Evolutionary conservation across 805 yeast species (phyloP).

Genomic region (Yarrowia sp.): DNA sequence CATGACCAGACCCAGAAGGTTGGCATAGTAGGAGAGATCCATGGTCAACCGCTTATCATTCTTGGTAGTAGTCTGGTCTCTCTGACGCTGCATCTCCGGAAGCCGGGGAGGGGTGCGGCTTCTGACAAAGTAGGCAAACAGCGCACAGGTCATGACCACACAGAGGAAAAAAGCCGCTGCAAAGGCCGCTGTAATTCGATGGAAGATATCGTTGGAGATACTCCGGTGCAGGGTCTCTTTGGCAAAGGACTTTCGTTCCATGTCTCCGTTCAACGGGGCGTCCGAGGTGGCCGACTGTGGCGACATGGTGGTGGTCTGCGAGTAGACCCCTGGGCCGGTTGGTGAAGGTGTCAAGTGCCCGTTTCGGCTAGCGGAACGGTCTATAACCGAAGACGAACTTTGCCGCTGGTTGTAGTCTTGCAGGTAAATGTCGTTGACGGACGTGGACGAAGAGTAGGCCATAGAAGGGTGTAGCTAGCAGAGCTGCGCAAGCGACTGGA

Average conservation of each 20-base stretch:
- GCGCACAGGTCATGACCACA: slow-evolving; percentile 24
- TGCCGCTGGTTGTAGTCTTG: slow-evolving; percentile 32
- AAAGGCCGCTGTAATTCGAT: slow-evolving; percentile 3
- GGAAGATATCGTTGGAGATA: background rate
- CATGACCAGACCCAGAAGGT: slow-evolving; percentile 57
- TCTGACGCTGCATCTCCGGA: slow-evolving; percentile 35
- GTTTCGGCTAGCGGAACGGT: slow-evolving; percentile 29
- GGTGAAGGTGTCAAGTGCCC: slow-evolving; percentile 9
- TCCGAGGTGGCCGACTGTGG: slow-evolving; percentile 7
- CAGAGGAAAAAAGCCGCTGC: slow-evolving; percentile 6
- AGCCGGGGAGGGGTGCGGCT: slow-evolving; percentile 1
- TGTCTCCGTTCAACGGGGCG: background rate
- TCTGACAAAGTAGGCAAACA: slow-evolving; percentile 2
- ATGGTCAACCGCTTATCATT: slow-evolving; percentile 45
- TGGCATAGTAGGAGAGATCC: slow-evolving; percentile 67
- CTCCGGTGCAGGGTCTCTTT: background rate
- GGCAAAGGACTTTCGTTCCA: background rate
- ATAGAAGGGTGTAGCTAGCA: background rate
- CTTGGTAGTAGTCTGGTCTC: slow-evolving; percentile 31
- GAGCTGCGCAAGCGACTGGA: slow-evolving; percentile 1
- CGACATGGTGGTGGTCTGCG: background rate
- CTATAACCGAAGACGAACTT: slow-evolving; percentile 31
- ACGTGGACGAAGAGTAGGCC: slow-evolving; percentile 24
- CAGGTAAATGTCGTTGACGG: slow-evolving; percentile 29
- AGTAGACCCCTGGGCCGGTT: background rate